Conservation (phyloP, 2,329 filamentous ascomycete species). For the Chrysoporthe austroafricana region DNA sequence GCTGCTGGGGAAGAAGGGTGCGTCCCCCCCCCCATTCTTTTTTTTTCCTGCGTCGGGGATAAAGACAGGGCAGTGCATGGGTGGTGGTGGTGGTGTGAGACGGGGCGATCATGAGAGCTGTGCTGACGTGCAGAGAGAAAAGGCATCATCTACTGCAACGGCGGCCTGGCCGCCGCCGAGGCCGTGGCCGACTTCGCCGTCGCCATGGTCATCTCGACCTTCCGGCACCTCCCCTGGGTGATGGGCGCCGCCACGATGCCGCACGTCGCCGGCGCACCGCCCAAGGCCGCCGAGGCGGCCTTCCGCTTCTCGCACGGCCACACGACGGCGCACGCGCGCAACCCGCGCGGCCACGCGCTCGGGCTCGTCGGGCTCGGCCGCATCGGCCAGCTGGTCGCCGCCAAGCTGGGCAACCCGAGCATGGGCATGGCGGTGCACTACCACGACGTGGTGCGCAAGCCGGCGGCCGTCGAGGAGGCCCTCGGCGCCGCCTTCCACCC, state of each 20-base stretch:
- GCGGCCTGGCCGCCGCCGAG: constrained; percentile 70
- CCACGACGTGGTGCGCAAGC: constrained; percentile 59
- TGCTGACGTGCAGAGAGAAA: background rate
- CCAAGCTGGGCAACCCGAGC: constrained; percentile 54
- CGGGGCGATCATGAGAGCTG: background rate
- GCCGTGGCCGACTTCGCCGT: constrained; percentile 74
- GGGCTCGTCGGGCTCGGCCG: constrained; percentile 73
- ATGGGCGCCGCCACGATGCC: constrained; percentile 56
- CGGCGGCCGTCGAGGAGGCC: constrained; percentile 44
- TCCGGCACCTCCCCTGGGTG: constrained; percentile 70
- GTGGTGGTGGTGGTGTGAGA: constrained; percentile 11
- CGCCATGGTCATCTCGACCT: constrained; percentile 69
- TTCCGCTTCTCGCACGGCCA: constrained; percentile 65
- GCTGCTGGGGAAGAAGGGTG: constrained; percentile 63
- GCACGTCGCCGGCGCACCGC: constrained; percentile 36
- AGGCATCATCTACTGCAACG: constrained; percentile 75
- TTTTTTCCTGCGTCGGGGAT: background rate
- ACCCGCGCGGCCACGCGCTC: constrained; percentile 63
- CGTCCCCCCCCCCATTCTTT: constrained; percentile 30
- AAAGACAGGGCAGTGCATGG: too few species aligned
- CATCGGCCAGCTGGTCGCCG: constrained; percentile 66
- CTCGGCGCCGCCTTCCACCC: constrained; percentile 54
- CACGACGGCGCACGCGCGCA: constrained; percentile 63
- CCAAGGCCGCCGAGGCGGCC: constrained; percentile 17
- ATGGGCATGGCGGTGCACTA: constrained; percentile 72